Base-by-base conservation (phyloP, 768 basidiomycete species). In the Trametes cubensis region DNA sequence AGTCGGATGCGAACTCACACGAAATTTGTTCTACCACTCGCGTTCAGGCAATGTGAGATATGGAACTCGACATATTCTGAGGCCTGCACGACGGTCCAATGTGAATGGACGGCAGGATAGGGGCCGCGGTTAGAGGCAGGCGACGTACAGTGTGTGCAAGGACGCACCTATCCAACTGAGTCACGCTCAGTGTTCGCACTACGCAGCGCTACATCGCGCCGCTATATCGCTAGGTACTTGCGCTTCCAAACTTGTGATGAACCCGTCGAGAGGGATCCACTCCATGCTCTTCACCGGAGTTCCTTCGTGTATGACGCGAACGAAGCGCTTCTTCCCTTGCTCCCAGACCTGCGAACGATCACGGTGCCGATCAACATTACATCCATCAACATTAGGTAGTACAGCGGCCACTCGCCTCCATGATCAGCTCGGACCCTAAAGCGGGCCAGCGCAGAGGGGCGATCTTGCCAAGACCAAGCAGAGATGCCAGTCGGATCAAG, bases 261-360 rank as follows among this genome's bases (percentile, higher is more conserved):
- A 81, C 2, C 65, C 62, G 14, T 68, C 73, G 15, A 82, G 51
- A 3, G 51, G 58, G 0, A 75, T 62, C 81, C 81, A 81, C 44
- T 68, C 72, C 40, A 81, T 66, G 13, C 67, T 67, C 2, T 59
- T 61, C 10, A 80, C 76, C 1, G 76, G 75, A 1, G 74, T 75
- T 3, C 81, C 81, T 64, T 81, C 80, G 47, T 81, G 75, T 38
- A 82, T 58, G 26, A 82, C 74, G 13, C 81, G 75, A 20, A 82
- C 78, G 48, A 78, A 81, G 7, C 61, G 66, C 34, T 45, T 57
- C 63, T 66, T 2, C 44, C 55, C 8, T 46, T 14, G 8, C 28
- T 73, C 70, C 80, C 80, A 82, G 20, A 81, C 76, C 80, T 82
- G 21, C 21, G 13, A 28, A 34, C 34, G 10, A 11, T 11, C 7